Evolutionary conservation across 2,329 filamentous ascomycete genomes (phyloP).

Genomic region (Dendrostoma leiphaemia): DNA sequence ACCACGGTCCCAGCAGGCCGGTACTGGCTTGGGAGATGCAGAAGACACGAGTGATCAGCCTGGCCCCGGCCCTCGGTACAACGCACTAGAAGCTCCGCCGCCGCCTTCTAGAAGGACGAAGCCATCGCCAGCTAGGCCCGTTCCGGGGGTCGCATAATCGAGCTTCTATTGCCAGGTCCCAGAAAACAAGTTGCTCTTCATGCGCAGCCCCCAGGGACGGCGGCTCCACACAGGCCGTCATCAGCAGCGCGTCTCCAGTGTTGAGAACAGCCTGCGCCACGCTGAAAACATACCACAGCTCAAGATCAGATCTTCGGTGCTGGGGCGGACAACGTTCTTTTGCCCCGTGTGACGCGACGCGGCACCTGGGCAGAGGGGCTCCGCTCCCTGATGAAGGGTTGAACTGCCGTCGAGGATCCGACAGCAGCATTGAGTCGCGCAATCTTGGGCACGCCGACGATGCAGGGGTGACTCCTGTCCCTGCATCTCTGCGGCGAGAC

Average conservation of each 20-base stretch:
- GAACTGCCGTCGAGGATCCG: conserved; percentile 15
- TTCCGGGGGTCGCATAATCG: conserved; percentile 40
- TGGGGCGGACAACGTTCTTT: neutral
- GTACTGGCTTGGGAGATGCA: conserved; percentile 8
- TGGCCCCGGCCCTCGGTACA: conserved; percentile 1
- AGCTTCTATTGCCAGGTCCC: conserved; percentile 46
- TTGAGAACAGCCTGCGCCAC: conserved; percentile 22
- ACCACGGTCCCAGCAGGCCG: conserved; percentile 2
- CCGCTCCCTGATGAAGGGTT: conserved; percentile 4
- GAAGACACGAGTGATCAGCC: neutral
- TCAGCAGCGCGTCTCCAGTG: conserved; percentile 18
- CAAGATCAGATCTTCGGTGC: neutral
- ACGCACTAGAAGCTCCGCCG: conserved; percentile 34
- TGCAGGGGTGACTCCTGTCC: conserved; percentile 14
- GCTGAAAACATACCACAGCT: neutral
- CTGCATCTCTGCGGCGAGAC: conserved; percentile 13
- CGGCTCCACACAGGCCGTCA: neutral
- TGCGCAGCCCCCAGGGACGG: conserved; percentile 37
- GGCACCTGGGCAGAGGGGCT: neutral
- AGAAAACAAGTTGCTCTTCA: conserved; percentile 44
- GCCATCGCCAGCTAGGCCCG: conserved; percentile 26
- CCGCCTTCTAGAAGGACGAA: conserved; percentile 35
- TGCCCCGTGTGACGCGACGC: neutral
- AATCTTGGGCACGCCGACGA: conserved; percentile 35
- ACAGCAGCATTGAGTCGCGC: conserved; percentile 35